Conservation (phyloP, 805 yeast species). For the Saccharomycopsis lassenensis region DNA sequence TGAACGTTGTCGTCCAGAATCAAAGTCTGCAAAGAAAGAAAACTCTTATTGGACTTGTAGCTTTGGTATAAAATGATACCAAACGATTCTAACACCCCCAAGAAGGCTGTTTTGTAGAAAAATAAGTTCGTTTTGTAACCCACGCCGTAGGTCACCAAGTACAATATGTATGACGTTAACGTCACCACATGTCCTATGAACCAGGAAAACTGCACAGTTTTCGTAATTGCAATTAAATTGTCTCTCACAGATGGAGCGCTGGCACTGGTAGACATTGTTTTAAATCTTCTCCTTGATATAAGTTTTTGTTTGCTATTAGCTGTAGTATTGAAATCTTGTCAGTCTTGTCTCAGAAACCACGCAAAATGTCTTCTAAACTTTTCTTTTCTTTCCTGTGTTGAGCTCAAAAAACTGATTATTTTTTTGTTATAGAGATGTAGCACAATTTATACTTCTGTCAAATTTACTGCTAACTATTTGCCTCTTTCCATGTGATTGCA, state of each 20-base stretch:
- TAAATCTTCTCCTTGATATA: too few species aligned
- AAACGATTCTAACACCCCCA: constrained; percentile 63
- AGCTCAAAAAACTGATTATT: too few species aligned
- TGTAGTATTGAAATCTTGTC: too few species aligned
- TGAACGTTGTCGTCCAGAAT: constrained; percentile 60
- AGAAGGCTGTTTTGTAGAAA: constrained; percentile 48
- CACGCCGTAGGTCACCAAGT: constrained; percentile 27
- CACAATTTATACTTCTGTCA: too few species aligned
- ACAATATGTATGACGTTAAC: constrained; percentile 30
- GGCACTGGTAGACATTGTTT: not conserved
- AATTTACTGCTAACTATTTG: too few species aligned
- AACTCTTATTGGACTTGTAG: constrained; percentile 22
- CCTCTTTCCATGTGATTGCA: too few species aligned
- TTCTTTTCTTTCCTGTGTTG: too few species aligned
- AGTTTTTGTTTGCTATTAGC: too few species aligned
- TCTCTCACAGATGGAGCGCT: constrained; percentile 3
- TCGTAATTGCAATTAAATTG: constrained; percentile 11
- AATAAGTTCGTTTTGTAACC: constrained; percentile 19
- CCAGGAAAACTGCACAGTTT: constrained; percentile 66
- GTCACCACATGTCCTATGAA: constrained; percentile 49
- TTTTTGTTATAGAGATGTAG: too few species aligned
- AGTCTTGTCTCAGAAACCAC: too few species aligned
- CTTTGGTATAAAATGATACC: constrained; percentile 65
- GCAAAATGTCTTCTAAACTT: too few species aligned
- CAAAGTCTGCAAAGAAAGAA: constrained; percentile 24